Conservation (phyloP, 805 yeast species). For the Spathaspora passalidarum region DNA sequence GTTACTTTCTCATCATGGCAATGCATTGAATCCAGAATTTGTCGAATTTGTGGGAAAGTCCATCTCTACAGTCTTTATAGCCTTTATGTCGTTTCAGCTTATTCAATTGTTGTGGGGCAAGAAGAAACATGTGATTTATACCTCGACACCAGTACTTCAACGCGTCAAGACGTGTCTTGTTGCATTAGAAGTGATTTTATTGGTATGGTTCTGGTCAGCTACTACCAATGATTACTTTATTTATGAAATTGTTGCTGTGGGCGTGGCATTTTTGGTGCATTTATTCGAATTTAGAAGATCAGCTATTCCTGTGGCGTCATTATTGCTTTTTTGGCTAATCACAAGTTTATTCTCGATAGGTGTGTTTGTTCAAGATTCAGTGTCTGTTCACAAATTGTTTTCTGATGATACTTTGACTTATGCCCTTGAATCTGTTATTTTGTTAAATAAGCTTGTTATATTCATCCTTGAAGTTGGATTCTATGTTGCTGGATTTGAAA, state of each 20-base stretch:
- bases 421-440: slow-evolving; percentile 11
- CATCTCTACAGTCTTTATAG: slow-evolving; percentile 5
- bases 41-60: slow-evolving; percentile 12
- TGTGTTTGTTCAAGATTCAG: slow-evolving; percentile 16
- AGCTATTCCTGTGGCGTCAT: slow-evolving; percentile 33
- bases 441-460: slow-evolving; percentile 8
- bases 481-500: slow-evolving; percentile 19
- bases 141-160: slow-evolving; percentile 9
- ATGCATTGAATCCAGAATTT: slow-evolving; percentile 30
- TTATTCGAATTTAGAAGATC: slow-evolving; percentile 41
- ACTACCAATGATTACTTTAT: slow-evolving; percentile 4
- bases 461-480: slow-evolving; percentile 15
- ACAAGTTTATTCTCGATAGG: slow-evolving; percentile 9
- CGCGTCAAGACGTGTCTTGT: slow-evolving; percentile 15
- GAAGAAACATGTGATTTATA: slow-evolving; percentile 13
- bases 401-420: slow-evolving; percentile 9
- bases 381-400: slow-evolving; percentile 17
- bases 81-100: slow-evolving; percentile 13
- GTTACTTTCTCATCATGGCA: slow-evolving; percentile 19
- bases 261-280: slow-evolving; percentile 41
- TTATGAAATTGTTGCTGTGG: slow-evolving; percentile 3
- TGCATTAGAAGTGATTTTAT: slow-evolving; percentile 13
- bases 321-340: slow-evolving; percentile 39
- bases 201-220: background rate
- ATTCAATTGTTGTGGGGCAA: slow-evolving; percentile 10